A percentile compares a stretch with the other conserved stretches of the same genome.
Conservation (phyloP, 1,284 basidiomycete species). For the Spongispora temasekensis region DNA sequence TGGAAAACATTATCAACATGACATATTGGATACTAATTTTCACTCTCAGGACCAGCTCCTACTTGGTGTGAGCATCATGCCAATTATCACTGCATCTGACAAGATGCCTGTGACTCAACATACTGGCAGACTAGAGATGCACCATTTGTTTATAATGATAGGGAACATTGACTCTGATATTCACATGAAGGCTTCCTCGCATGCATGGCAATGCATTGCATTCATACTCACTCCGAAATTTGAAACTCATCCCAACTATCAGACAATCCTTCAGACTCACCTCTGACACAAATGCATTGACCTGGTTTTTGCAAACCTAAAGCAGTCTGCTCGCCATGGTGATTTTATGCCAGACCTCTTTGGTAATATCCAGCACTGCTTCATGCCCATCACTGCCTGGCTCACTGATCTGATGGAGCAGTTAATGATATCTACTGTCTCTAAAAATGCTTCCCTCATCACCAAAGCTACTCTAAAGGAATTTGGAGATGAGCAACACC, state of each 20-base stretch:
- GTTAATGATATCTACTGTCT: neutral
- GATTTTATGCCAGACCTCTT: constrained; percentile 2
- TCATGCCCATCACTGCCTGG: constrained; percentile 4
- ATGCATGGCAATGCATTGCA: constrained; percentile 4
- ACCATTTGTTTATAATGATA: constrained; percentile 3
- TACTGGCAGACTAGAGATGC: constrained; percentile 9
- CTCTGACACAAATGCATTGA: constrained; percentile 11
- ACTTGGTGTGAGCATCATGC: constrained; percentile 2
- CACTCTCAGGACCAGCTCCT: constrained; percentile 1
- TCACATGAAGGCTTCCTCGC: constrained; percentile 4
- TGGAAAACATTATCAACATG: neutral
- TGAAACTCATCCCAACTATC: neutral
- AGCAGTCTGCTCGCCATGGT: neutral
- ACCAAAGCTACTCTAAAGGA: neutral
- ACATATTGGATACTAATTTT: neutral
- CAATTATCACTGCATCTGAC: constrained; percentile 4
- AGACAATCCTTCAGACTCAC: neutral
- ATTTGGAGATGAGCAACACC: neutral
- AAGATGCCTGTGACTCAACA: constrained; percentile 8
- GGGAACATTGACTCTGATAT: constrained; percentile 6
- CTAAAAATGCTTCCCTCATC: constrained; percentile 4
- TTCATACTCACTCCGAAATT: constrained; percentile 7
- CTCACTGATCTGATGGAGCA: constrained; percentile 1
- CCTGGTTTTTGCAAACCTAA: neutral
- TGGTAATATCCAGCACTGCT: neutral